Evolutionary conservation across 176 grass and related monocot species (phyloP), one percentile per base, ranked within the genome.

Genomic region (Poa annua): DNA sequence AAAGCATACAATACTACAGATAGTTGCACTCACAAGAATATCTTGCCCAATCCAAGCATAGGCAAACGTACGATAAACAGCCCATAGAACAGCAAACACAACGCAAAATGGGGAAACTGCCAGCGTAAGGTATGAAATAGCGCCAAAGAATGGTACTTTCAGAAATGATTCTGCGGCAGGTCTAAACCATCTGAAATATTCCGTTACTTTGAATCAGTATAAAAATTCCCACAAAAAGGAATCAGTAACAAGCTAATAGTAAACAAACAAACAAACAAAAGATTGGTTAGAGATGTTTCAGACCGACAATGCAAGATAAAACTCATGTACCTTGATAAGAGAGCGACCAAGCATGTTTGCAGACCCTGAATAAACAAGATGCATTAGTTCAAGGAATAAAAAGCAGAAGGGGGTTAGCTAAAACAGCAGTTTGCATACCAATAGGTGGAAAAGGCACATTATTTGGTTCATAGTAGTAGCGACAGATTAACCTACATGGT

Each of bases 21-120:
- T 5, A 65, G 22, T 35, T 33, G 25, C 53, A 84, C 76, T 84
- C 87, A 98, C 95, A 85, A 98, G 88, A 82, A 95, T 95, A 86
- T 98, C 95, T 95, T 98, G 95, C 24, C 90, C 92, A 44, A 98
- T 98, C 95, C 95, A 98, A 50, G 90, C 88, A 69, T 80, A 93
- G 32, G 90, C 34, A 24, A 51, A 16, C 53, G 84, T 82, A 0
- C 90, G 92, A 75, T 91, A 91, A 84, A 98, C 84, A 76, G 92
- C 92, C 95, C 95, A 98, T 9, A 98, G 42, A 77, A 93, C 90
- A 87, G 90, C 92, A 86, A 95, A 95, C 21, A 83, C 73, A 48
- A 95, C 69, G 26, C 96, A 98, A 63, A 95, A 89, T 57, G 96
- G 96, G 51, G 85, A 98, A 34, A 98, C 77, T 11, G 83, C 89